Percentiles rank a stretch among this genome's conserved stretches.
Conservation (phyloP, 73 alveolate genomes). For the Tetrahymena elliotti region DNA sequence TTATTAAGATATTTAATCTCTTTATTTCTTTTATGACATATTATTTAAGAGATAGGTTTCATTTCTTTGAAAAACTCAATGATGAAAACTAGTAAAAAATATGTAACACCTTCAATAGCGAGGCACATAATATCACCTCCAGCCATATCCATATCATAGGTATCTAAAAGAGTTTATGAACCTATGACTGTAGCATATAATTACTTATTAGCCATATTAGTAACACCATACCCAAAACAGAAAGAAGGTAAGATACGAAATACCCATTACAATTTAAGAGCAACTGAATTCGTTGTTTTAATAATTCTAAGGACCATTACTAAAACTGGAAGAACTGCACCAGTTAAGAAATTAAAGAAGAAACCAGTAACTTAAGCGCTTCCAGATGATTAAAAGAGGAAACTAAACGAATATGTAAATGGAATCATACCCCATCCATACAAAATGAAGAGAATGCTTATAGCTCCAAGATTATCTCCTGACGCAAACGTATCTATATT, state of each 20-base stretch:
- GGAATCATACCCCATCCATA: slow-evolving; percentile 67
- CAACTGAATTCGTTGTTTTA: slow-evolving; percentile 37
- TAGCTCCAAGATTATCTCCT: slow-evolving; percentile 1
- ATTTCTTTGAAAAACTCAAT: not conserved
- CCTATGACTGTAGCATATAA: not conserved
- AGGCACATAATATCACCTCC: slow-evolving; percentile 22
- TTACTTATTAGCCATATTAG: slow-evolving; percentile 25
- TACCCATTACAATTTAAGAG: slow-evolving; percentile 53
- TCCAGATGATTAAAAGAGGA: slow-evolving; percentile 23
- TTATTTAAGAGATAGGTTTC: not conserved
- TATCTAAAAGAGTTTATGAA: not conserved
- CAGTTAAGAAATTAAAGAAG: slow-evolving; percentile 40
- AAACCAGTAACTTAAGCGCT: slow-evolving; percentile 43
- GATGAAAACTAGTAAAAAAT: slow-evolving; percentile 1
- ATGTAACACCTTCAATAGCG: not conserved
- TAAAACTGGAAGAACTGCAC: slow-evolving; percentile 44
- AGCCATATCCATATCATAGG: slow-evolving; percentile 23
- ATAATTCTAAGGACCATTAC: slow-evolving; percentile 42
- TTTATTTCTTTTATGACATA: not conserved
- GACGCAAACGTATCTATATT: slow-evolving; percentile 18
- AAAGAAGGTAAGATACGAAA: slow-evolving; percentile 79
- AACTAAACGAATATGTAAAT: slow-evolving; percentile 58
- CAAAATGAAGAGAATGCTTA: slow-evolving; percentile 48
- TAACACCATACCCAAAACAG: slow-evolving; percentile 71
- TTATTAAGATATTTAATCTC: not conserved